Evolutionary conservation across 495 filamentous ascomycete species (phyloP).

Genomic region (Thermothielavioides terrestris): DNA sequence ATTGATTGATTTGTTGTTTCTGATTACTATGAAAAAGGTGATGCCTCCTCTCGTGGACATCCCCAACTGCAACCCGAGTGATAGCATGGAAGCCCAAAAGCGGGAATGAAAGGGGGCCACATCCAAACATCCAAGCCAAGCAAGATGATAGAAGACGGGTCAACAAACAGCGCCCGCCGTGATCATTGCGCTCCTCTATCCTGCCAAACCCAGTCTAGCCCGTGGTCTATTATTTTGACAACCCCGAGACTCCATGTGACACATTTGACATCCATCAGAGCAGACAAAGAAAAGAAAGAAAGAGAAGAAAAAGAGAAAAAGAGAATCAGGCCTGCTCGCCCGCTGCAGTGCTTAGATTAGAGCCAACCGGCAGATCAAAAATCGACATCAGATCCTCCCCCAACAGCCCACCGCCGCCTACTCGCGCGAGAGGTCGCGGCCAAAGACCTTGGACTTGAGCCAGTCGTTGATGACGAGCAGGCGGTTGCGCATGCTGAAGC

Average conservation of each 20-base stretch:
- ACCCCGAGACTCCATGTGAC: slow-evolving; percentile 16
- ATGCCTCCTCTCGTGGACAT: no score
- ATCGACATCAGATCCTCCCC: not conserved
- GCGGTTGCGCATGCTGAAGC: slow-evolving; percentile 94
- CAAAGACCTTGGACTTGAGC: slow-evolving; percentile 91
- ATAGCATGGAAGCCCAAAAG: no score
- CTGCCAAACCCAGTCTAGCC: slow-evolving; percentile 14
- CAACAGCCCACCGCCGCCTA: slow-evolving; percentile 34
- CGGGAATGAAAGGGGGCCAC: no score
- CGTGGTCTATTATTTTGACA: slow-evolving; percentile 9
- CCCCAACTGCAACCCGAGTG: no score
- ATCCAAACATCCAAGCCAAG: not conserved
- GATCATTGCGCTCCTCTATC: slow-evolving; percentile 11
- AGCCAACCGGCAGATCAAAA: not conserved
- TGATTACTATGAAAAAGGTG: no score
- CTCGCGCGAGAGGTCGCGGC: slow-evolving; percentile 90
- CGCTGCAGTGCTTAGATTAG: not conserved
- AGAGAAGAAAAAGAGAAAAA: not conserved
- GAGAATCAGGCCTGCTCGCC: not conserved
- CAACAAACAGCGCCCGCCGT: not conserved
- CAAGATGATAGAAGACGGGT: not conserved
- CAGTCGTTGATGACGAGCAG: slow-evolving; percentile 89
- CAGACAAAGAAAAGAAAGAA: slow-evolving; percentile 3
- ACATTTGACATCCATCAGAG: slow-evolving; percentile 3
- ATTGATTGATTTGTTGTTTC: no score